phyloP scores from a whole-genome alignment of 768 basidiomycete genomes.

The Termitomyces sp. region DNA sequence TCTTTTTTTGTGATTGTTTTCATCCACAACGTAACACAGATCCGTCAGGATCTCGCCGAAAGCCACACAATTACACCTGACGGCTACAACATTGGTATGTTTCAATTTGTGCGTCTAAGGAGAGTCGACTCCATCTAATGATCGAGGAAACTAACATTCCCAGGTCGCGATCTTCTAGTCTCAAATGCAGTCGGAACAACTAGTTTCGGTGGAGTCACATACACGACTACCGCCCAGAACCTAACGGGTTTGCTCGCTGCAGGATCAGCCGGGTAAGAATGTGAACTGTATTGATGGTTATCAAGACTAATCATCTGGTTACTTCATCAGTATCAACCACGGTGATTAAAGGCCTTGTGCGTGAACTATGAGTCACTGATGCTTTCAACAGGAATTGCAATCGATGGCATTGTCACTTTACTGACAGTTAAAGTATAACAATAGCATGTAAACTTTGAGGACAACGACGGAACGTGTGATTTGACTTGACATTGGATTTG shows the following conservation, averaged over 20 bases:
- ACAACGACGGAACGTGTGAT: background rate
- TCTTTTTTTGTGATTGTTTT: background rate
- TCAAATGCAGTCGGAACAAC: slow-evolving; percentile 25
- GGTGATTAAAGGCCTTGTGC: slow-evolving; percentile 9
- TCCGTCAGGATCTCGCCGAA: slow-evolving; percentile 19
- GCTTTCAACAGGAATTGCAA: slow-evolving; percentile 42
- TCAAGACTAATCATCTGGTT: background rate
- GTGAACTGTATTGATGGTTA: background rate
- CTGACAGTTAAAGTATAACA: slow-evolving; percentile 42
- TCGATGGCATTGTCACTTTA: slow-evolving; percentile 51
- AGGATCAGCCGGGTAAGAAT: slow-evolving; percentile 39
- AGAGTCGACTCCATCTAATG: background rate
- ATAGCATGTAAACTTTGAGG: background rate
- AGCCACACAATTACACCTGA: slow-evolving; percentile 26
- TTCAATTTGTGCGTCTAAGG: background rate
- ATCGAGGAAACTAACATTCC: background rate
- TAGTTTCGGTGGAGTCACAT: slow-evolving; percentile 38
- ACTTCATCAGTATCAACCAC: slow-evolving; percentile 26
- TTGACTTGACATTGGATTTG: background rate
- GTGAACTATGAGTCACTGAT: background rate
- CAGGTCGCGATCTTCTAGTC: slow-evolving; percentile 25
- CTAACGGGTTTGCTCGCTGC: slow-evolving; percentile 49
- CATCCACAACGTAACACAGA: background rate
- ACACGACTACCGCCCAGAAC: slow-evolving; percentile 38
- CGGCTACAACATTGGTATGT: slow-evolving; percentile 28